Evolutionary conservation across 1,139 yeast species (phyloP), one percentile per base, ranked within the genome.

Genomic region (Geotrichum australiense): DNA sequence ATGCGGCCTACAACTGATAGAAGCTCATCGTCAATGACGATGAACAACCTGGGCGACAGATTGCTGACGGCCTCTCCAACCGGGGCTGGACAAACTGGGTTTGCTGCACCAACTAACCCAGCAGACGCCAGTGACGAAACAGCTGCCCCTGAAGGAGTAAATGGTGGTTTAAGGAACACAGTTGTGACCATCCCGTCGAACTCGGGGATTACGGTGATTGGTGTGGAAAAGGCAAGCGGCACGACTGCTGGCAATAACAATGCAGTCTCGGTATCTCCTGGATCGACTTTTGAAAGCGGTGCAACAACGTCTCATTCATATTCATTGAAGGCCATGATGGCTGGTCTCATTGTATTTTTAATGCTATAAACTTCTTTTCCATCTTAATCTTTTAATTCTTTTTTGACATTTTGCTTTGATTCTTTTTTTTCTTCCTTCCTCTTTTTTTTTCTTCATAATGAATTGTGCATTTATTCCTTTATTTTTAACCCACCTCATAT

Each of bases 261-360:
- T 15, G 37, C 29, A 2, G 37, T 34, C 7, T 24, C 37, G 6
- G 30, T 34, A 5, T 23, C 37, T 3, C 24, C 37, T 12, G 37
- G 37, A n/a, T 16, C 24, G 5, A 23, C 11, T 14, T 34, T 34
- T 23, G 37, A 34, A 12, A 21, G 20, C 7, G 7, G 11, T 14
- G 32, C 32, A 8, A 11, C 11, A 23, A 23, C 10, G 11, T 8
- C 11, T 23, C 25, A 23, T n/a, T n/a, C n/a, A n/a, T n/a, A n/a
- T n/a, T n/a, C n/a, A n/a, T n/a, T n/a, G 25, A 8, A 23, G 25
- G 25, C n/a, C n/a, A 5, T 11, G n/a, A 7, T 26, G 6, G 6
- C 12, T 6, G 11, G 12, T 11, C 12, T 26, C 29, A 26, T 26
- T n/a, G 29, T 11, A n/a, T n/a, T 5, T 26, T 26, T 5, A 5